Base-by-base conservation (phyloP, 345 rosid genomes). In the Eucalyptus curtisii region DNA sequence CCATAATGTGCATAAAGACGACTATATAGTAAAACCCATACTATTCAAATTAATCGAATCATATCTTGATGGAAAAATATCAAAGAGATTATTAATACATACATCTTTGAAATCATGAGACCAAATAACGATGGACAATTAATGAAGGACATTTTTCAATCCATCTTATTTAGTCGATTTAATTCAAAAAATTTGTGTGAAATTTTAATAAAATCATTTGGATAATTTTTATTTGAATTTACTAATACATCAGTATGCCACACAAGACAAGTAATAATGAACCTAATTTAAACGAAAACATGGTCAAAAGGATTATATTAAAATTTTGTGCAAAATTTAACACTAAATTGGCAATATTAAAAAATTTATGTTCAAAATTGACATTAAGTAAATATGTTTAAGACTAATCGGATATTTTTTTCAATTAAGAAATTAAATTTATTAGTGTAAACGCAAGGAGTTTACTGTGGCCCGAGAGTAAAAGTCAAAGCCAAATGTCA, bases 391-490 rank as follows among this genome's bases (percentile, higher is more conserved):
- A 10, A 71, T 9, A 71, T 17, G 7, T 71, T 37, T 37, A 37
- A 4, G 14, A 13, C 0, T 13, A 17, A 5, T 6, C 2, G 3
- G 16, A 30, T n/a, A 20, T 5, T 5, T 19, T 13, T 52, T 52
- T 52, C 24, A 12, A 40, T 5, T 9, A 40, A 40, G 5, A 24
- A 40, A 4, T 76, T 76, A 40, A 37, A 55, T 24, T 55, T 55
- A 10, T 10, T 3, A 3, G 15, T 20, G 9, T 5, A 8, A 0
- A 64, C 1, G 11, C 1, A 8, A 13, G 27, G 8, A 40, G 40
- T 76, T 40, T 40, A 40, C 1, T 13, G 30, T 40, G 82, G 47
- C 14, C 47, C 10, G 2, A 33, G 79, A 19, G 79, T 8, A 31
- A 68, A 68, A 16, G 4, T 4, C 79, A 15, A 31, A 42, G 12